Base-by-base conservation (phyloP, 257 asterid genomes). In the Ehretia macrophylla region DNA sequence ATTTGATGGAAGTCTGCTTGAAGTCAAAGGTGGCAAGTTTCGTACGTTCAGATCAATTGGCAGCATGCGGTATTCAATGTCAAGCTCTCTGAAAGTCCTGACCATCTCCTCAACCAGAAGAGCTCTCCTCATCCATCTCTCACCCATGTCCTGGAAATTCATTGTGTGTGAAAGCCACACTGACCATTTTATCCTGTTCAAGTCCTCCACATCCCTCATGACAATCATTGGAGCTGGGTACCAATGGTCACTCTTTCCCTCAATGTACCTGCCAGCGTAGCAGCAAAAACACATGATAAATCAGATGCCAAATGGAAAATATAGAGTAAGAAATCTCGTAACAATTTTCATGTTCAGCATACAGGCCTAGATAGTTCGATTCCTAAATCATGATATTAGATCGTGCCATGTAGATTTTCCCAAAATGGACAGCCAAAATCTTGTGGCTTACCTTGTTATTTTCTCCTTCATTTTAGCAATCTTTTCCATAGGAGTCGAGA, bases 141-240 rank as follows among this genome's bases (percentile, higher is more conserved):
- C 95, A 4, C 95, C 93, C 97, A 92, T 92, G 70, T 92, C 89
- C 62, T 92, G 96, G 63, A 67, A 74, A 71, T 92, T 92, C 83
- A 92, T 92, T 18, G 58, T 84, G 80, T 92, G 97, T 0, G 82
- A 69, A 19, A 70, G 81, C 96, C 99, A 89, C 8, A 83, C 35
- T 0, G 99, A 86, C 77, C 84, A 86, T 72, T 77, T 86, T 76
- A 93, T 50, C 74, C 83, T 49, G 83, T 93, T 93, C 92, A 89
- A 56, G 76, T 93, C 99, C 73, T 82, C 96, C 23, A 93, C 74
- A 40, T 93, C 95, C 56, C 94, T 82, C 88, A 85, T 70, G n/a
- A 93, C 95, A 21, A 89, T 62, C 75, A 63, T 22, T 0, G 99
- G 97, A 11, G 73, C 80, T 1, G 89, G 86, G 53, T 86, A 73